Evolutionary conservation across 495 filamentous ascomycete species (phyloP), one percentile per base, ranked within the genome.

Genomic region (Penicillium canescens): DNA sequence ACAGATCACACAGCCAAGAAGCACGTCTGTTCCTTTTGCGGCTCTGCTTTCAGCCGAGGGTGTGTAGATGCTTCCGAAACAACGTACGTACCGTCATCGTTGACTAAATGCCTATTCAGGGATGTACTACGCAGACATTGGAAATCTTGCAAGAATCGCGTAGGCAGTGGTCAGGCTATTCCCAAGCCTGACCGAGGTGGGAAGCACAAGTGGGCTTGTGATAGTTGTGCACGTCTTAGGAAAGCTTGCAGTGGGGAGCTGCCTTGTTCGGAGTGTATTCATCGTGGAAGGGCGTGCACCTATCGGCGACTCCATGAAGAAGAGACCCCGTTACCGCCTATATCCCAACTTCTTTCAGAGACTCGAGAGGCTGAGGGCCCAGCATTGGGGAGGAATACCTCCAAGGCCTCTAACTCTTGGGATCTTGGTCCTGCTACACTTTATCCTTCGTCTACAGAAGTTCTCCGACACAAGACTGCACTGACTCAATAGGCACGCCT

Each of bases 131-230:
- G 71, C 5, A 55, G 69, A 18, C 71, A 72, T 34, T 72, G 69
- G 69, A 71, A 68, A 57, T 63, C 69, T 28, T 71, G 68, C 61
- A 59, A 60, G 42, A 33, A 41, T 20, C 69, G 69, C 2, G 45
- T 60, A 44, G 44, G 60, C 21, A 45, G 42, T 16, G 60, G 60
- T 7, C 43, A 65, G 9, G 57, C 53, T 12, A 67, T 71, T 7
- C 71, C 68, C 14, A 52, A 66, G 16, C 55, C 59, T 21, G 55
- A 57, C 20, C 55, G 54, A 41, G 66, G 64, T 3, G 68, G 68
- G 2, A 72, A 72, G 40, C 61, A 67, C 31, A 68, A 66, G 34
- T 62, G 66, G 35, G 71, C 69, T 13, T 74, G 69, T 54, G 71
- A 72, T 50, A 65, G 60, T 31, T 74, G 69, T 50, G 71, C 68